Evolutionary conservation across 805 yeast genomes (phyloP), one percentile per base, ranked within the genome.

Genomic region (Suhomyces kilbournensis): DNA sequence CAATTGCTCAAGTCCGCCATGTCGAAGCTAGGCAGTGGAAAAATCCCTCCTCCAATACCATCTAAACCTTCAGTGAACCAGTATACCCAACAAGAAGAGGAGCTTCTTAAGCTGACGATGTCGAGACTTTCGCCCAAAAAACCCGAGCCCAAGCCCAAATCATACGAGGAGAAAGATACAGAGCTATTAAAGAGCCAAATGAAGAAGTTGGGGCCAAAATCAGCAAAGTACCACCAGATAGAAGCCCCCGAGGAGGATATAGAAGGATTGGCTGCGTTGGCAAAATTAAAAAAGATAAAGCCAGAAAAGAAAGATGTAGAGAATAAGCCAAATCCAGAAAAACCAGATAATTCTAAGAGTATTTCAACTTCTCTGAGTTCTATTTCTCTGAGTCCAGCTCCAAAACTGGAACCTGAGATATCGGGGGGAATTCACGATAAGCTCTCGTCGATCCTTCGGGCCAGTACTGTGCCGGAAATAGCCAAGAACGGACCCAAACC

Each of bases 381-480:
- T n/a, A n/a, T n/a, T n/a, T n/a, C n/a, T n/a, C n/a, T n/a, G n/a
- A n/a, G n/a, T n/a, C n/a, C n/a, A n/a, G n/a, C n/a, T n/a, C n/a
- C n/a, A n/a, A n/a, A 25, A 25, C 28, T 28, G 32, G n/a, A 12
- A 28, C 14, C n/a, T 3, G n/a, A 25, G 20, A 34, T 15, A 20
- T 7, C 48, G 3, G 26, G 32, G 3, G 45, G 53, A 9, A 62
- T 68, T 55, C 64, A 64, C 46, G 54, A 60, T 14, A 55, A 60
- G 12, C 59, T 70, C 10, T 61, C 73, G 7, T 59, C 63, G 1
- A 59, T 71, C 3, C 56, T 70, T 30, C 61, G 70, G 23, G 59
- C 73, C 2, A 63, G 63, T 47, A 66, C 72, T 1, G 66, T 58
- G 3, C 72, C 74, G 1, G 49, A 56, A 22, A 4, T 62, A 4